phyloP scores from a whole-genome alignment of 805 yeast species.

The Brettanomyces sp. region DNA sequence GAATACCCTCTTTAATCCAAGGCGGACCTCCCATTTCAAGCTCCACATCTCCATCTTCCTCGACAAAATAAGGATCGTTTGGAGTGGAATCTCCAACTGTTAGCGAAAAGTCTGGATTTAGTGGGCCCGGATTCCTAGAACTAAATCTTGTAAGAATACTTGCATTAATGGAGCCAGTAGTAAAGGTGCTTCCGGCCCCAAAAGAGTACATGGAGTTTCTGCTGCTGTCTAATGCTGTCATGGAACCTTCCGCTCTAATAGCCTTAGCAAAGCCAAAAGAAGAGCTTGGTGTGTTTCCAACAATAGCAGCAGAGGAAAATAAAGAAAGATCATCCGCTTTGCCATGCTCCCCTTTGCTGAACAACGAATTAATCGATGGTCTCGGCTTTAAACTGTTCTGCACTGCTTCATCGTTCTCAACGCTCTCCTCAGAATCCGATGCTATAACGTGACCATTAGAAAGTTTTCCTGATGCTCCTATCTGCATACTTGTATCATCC shows the following conservation, averaged over 20 bases:
- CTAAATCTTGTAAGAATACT: conserved; percentile 1
- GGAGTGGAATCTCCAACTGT: not conserved
- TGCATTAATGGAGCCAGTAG: not conserved
- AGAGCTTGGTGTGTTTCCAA: conserved; percentile 5
- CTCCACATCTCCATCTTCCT: conserved; percentile 40
- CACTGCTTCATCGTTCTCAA: not conserved
- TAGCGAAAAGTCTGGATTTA: conserved; percentile 1
- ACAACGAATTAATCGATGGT: not conserved
- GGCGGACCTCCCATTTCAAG: conserved; percentile 67
- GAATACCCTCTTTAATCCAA: conserved; percentile 66
- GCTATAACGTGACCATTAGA: not conserved
- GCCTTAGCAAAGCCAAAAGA: conserved; percentile 20
- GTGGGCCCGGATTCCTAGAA: not conserved
- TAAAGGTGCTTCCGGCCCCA: conserved; percentile 2
- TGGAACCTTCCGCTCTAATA: conserved; percentile 14
- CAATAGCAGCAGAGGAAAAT: conserved; percentile 7
- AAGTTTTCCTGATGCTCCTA: not conserved
- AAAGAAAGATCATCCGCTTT: not conserved
- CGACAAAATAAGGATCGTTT: not conserved
- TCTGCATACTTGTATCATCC: not conserved
- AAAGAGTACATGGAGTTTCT: conserved; percentile 9
- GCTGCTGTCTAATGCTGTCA: conserved; percentile 14
- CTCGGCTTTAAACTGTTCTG: not conserved
- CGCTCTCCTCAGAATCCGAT: not conserved
- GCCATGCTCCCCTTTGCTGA: not conserved